Base-by-base conservation (phyloP, 257 asterid species). In the Solanum pennellii region DNA sequence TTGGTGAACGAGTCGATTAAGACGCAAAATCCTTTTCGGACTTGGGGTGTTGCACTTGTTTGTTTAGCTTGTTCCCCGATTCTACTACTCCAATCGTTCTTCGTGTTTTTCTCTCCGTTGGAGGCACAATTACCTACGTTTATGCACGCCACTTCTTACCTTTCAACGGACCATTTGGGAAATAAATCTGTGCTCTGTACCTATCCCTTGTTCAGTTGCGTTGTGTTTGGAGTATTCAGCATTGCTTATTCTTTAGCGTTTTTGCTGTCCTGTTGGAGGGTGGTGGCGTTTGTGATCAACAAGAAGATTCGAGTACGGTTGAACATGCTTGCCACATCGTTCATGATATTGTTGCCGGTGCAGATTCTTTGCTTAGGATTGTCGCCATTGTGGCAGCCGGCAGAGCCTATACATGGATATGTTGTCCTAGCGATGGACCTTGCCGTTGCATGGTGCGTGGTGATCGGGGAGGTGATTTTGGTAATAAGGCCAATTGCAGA, bases 401-500 rank as follows among this genome's bases (percentile, higher is more conserved):
- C 87, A 71, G 89, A 87, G 16, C 85, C 73, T 5, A 88, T 77
- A 23, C 92, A 92, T 74, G 90, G 92, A 21, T 80, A 87, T 8
- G 89, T 91, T 29, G 91, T 90, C 83, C 91, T 94, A 15, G 91
- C 87, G 13, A 89, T 91, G 93, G 94, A 94, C 86, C 82, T 90
- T 3, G 90, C 92, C 9, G 92, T 93, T 12, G 88, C 92, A 15
- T 88, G 90, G 88, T 90, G 93, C 85, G 87, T 93, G 90, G 91
- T 79, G 20, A 93, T 92, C 6, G 97, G 93, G 60, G 93, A 92
- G 93, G 85, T 93, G 4, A 89, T 96, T 37, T 75, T 96, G 91
- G 94, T 96, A 44, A 89, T 96, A 25, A 94, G 87, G 91, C 98
- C 98, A 1, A 93, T 93, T n/a, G 89, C 71, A 0, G 98, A 94